These are phyloP conservation scores for Crataegus laevigata DNA, from an alignment of 306 rosid genomes.

Conservation along the genomic window DNA sequence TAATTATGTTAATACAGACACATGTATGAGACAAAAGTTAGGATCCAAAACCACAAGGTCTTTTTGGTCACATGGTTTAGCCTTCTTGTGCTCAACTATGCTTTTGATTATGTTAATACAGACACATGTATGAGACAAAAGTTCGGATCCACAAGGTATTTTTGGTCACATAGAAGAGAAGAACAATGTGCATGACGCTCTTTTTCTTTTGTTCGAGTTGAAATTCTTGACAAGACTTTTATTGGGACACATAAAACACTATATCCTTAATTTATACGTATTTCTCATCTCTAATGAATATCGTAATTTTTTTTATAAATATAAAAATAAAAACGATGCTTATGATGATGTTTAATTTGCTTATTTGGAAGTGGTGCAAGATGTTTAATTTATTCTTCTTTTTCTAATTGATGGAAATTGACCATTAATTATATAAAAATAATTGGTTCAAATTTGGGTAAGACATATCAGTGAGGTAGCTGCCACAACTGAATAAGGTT, in stretches of 20 bases:
- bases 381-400: not conserved
- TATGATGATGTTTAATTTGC: not conserved
- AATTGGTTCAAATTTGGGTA: not conserved
- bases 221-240: no score
- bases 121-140: no score
- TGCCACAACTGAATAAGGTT: not conserved
- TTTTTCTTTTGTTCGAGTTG: no score
- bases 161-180: no score
- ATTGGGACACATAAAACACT: no score
- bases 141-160: no score
- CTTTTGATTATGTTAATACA: not conserved
- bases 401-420: not conserved
- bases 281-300: no score
- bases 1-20: not conserved
- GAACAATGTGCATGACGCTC: no score
- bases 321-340: not conserved
- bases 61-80: not conserved
- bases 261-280: no score
- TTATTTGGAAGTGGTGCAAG: not conserved
- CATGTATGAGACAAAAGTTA: not conserved
- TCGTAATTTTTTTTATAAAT: no score
- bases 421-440: not conserved
- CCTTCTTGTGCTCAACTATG: not conserved
- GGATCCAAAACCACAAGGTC: not conserved
- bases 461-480: not conserved